These are phyloP conservation scores for Hyaloperonospora arabidopsidis DNA, from an alignment of 352 stramenopile genomes.

Conservation along the genomic window DNA sequence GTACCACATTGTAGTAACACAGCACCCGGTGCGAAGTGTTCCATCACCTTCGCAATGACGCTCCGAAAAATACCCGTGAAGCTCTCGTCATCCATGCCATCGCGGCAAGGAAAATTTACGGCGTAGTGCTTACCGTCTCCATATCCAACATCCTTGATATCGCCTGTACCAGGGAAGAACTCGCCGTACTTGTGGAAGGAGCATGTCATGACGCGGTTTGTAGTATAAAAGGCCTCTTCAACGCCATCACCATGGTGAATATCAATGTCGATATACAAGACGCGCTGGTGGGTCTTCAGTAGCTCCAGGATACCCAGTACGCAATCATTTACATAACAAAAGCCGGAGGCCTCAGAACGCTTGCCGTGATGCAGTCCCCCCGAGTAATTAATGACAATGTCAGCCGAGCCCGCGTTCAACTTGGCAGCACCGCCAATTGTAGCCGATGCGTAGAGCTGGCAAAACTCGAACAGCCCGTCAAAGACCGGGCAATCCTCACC, in stretches of 20 bases:
- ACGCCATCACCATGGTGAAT: constrained; percentile 98
- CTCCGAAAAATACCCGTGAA: constrained; percentile 90
- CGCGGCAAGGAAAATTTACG: constrained; percentile 95
- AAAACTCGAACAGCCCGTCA: constrained; percentile 98
- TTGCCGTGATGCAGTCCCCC: constrained; percentile 98
- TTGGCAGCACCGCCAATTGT: constrained; percentile 94
- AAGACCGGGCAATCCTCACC: constrained; percentile 99
- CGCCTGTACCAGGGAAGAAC: constrained; percentile 97
- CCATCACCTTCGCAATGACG: constrained; percentile 95
- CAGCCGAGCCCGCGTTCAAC: constrained; percentile 91
- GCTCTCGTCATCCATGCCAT: constrained; percentile 93
- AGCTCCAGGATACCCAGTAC: constrained; percentile 98
- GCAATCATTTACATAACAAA: constrained; percentile 99
- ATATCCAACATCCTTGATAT: constrained; percentile 90
- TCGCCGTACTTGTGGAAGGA: constrained; percentile 99
- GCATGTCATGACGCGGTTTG: constrained; percentile 97
- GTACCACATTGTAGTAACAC: constrained; percentile 77
- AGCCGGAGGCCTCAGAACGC: constrained; percentile 92
- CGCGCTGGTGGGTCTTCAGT: constrained; percentile 93
- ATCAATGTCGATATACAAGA: constrained; percentile 99
- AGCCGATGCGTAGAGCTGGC: constrained; percentile 94
- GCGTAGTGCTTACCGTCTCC: constrained; percentile 92
- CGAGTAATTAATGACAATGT: constrained; percentile 98
- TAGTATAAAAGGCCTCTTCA: constrained; percentile 94
- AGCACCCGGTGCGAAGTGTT: neutral